These are phyloP conservation scores for Hansenula lynferdii DNA, from an alignment of 1,139 yeast genomes.

Conservation along the genomic window DNA sequence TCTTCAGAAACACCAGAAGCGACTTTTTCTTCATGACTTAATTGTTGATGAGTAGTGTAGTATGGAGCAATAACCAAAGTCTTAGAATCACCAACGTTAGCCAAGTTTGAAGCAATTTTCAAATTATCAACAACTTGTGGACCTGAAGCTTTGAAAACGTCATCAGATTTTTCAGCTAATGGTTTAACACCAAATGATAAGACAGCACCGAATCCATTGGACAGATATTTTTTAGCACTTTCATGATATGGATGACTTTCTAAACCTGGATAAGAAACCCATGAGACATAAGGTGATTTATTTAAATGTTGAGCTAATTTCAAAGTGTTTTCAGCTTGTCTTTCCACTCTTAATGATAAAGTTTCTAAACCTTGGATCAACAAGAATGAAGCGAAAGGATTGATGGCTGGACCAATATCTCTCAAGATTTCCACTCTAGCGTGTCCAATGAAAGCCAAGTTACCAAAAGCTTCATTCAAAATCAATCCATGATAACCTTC, in stretches of 20 bases:
- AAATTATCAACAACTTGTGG: slow-evolving; percentile 79
- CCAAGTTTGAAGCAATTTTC: slow-evolving; percentile 84
- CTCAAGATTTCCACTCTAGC: slow-evolving; percentile 83
- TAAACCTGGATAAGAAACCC: slow-evolving; percentile 93
- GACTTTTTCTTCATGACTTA: slow-evolving; percentile 71
- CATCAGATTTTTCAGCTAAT: slow-evolving; percentile 37
- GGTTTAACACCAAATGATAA: slow-evolving; percentile 85
- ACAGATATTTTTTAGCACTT: slow-evolving; percentile 75
- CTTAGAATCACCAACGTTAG: slow-evolving; percentile 95
- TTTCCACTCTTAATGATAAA: slow-evolving; percentile 85
- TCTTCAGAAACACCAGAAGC: slow-evolving; percentile 86
- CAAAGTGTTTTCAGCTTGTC: slow-evolving; percentile 81
- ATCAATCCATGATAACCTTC: slow-evolving; percentile 92
- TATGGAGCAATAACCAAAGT: slow-evolving; percentile 94
- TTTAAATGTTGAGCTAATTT: slow-evolving; percentile 77
- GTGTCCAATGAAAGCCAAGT: slow-evolving; percentile 73
- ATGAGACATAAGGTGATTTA: slow-evolving; percentile 62
- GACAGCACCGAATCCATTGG: slow-evolving; percentile 79
- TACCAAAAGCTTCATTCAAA: slow-evolving; percentile 77
- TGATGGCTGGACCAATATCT: slow-evolving; percentile 86
- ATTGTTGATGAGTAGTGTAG: slow-evolving; percentile 93
- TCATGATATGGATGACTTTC: slow-evolving; percentile 79
- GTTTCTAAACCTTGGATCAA: slow-evolving; percentile 92
- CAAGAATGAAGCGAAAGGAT: slow-evolving; percentile 86
- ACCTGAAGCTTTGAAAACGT: slow-evolving; percentile 67